phyloP scores from a whole-genome alignment of 257 asterid species.

The Nicotiana knightiana region DNA sequence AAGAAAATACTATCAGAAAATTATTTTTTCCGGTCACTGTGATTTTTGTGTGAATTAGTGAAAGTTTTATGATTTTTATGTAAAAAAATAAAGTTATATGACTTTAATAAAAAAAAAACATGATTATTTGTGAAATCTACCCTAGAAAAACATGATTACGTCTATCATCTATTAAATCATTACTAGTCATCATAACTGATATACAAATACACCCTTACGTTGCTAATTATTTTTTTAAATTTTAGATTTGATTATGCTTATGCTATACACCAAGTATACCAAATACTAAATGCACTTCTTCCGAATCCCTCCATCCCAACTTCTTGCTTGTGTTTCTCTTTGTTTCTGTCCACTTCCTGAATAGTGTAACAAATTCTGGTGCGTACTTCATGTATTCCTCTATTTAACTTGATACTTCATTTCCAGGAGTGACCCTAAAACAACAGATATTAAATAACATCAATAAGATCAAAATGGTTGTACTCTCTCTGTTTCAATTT shows the following conservation, averaged over 20 bases:
- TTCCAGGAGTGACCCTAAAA: constrained; percentile 28
- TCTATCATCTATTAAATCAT: not conserved
- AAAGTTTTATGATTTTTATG: too few relatives aligned
- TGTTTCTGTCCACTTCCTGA: not conserved
- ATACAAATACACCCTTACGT: not conserved
- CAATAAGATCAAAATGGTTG: not conserved
- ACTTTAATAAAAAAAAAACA: too few relatives aligned
- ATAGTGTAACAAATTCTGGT: not conserved
- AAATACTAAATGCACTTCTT: not conserved
- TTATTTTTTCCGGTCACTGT: too few relatives aligned
- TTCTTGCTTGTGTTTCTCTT: not conserved
- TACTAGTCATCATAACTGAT: not conserved
- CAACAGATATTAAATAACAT: not conserved
- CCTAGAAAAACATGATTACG: not conserved
- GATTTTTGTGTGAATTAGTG: too few relatives aligned
- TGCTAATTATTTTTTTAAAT: not conserved
- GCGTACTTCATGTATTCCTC: not conserved
- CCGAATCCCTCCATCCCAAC: not conserved
- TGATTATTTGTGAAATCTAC: too few relatives aligned
- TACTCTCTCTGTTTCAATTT: too few relatives aligned
- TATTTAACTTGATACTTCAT: constrained; percentile 1
- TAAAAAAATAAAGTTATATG: too few relatives aligned
- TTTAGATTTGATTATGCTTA: not conserved
- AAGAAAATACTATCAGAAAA: too few relatives aligned
- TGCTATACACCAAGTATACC: not conserved